Conservation (phyloP, 2,329 filamentous ascomycete genomes). For the Dichotomopilus funicola region DNA sequence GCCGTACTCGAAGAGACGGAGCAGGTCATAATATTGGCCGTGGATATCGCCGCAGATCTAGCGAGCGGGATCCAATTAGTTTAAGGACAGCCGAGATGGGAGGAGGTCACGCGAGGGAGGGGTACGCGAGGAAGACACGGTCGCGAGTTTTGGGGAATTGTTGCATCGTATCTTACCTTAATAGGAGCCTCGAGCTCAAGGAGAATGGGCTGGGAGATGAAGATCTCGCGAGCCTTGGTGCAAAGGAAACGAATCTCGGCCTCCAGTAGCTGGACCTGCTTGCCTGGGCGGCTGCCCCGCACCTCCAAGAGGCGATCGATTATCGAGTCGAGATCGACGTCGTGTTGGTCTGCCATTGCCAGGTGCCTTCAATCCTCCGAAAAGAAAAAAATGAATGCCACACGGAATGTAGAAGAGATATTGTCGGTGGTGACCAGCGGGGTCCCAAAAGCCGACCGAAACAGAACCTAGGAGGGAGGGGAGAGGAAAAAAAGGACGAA, state of each 20-base stretch:
- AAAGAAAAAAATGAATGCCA: conserved; percentile 32
- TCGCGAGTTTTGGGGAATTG: not conserved
- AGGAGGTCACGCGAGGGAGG: conserved; percentile 7
- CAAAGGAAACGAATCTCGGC: conserved; percentile 94
- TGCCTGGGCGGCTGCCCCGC: conserved; percentile 92
- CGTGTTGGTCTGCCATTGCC: conserved; percentile 62
- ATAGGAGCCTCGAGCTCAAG: conserved; percentile 97
- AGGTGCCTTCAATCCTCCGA: conserved; percentile 30
- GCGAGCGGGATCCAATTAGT: conserved; percentile 17
- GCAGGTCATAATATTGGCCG: conserved; percentile 96
- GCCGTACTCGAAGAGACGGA: conserved; percentile 96
- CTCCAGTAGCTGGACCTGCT: conserved; percentile 96
- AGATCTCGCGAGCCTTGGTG: conserved; percentile 98
- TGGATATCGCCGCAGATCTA: conserved; percentile 99
- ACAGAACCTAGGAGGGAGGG: not conserved
- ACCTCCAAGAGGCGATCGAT: conserved; percentile 98
- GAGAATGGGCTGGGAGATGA: conserved; percentile 97
- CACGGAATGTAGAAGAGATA: conserved; percentile 20
- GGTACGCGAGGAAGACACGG: not conserved
- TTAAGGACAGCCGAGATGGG: conserved; percentile 3
- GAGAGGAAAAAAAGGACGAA: not conserved
- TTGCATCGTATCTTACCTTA: conserved; percentile 60
- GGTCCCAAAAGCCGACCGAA: conserved; percentile 23
- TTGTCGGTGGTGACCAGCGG: conserved; percentile 24
- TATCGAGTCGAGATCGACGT: conserved; percentile 98